phyloP scores from a whole-genome alignment of 1,284 basidiomycete genomes.

The Amylostereum areolatum region DNA sequence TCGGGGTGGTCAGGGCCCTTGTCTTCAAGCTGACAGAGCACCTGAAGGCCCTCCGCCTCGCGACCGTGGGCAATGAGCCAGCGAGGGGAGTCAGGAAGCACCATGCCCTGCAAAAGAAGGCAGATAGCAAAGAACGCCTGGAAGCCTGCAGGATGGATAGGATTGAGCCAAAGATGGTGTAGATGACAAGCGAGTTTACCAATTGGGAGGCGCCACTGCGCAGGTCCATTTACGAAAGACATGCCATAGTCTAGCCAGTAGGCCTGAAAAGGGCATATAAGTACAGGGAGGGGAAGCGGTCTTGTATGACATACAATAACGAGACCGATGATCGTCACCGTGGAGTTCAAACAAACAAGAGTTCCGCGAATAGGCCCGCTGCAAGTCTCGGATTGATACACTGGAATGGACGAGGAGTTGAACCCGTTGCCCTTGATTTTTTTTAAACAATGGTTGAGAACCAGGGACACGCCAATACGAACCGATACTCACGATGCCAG shows the following conservation, averaged over 20 bases:
- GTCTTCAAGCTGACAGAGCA: slow-evolving; percentile 35
- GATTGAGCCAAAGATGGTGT: background rate
- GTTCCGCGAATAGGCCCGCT: slow-evolving; percentile 38
- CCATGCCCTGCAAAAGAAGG: slow-evolving; percentile 29
- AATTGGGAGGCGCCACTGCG: slow-evolving; percentile 40
- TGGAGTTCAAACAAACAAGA: slow-evolving; percentile 41
- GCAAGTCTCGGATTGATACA: slow-evolving; percentile 43
- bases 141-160: slow-evolving; percentile 18
- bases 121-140: slow-evolving; percentile 36
- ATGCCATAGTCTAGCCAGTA: slow-evolving; percentile 45
- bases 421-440: slow-evolving; percentile 36
- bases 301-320: slow-evolving; percentile 27
- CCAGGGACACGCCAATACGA: background rate
- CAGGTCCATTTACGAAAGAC: slow-evolving; percentile 29
- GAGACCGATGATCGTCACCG: slow-evolving; percentile 41
- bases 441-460: background rate
- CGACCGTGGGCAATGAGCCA: slow-evolving; percentile 39
- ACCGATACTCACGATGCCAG: slow-evolving; percentile 33
- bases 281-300: background rate
- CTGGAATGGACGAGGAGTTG: slow-evolving; percentile 37
- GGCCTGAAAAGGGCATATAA: slow-evolving; percentile 16
- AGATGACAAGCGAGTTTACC: slow-evolving; percentile 13
- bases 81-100: slow-evolving; percentile 36
- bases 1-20: slow-evolving; percentile 26
- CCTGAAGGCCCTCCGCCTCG: slow-evolving; percentile 29